Evolutionary conservation across 768 basidiomycete genomes (phyloP).

Genomic region (Tylopilus sp.): DNA sequence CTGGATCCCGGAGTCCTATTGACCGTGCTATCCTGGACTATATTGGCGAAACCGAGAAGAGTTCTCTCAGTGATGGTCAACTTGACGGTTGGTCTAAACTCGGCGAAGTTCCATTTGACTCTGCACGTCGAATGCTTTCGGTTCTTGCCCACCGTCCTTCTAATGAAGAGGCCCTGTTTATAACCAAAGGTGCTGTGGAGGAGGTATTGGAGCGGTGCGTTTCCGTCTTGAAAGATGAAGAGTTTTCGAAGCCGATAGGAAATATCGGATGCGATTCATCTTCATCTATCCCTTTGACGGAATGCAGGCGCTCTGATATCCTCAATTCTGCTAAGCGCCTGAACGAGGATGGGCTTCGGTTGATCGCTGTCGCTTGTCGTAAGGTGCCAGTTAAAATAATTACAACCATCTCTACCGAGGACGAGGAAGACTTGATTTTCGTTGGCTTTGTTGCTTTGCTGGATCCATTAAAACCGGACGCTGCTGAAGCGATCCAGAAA

Average conservation of each 20-base stretch:
- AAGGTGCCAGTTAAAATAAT: slow-evolving; percentile 15
- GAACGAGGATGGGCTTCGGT: slow-evolving; percentile 32
- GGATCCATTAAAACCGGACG: slow-evolving; percentile 32
- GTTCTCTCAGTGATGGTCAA: slow-evolving; percentile 1
- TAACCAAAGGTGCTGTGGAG: slow-evolving; percentile 33
- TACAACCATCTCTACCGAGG: slow-evolving; percentile 16
- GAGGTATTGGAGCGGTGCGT: slow-evolving; percentile 32
- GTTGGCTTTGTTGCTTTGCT: slow-evolving; percentile 29
- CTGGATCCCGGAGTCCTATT: slow-evolving; percentile 36
- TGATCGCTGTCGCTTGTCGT: slow-evolving; percentile 29
- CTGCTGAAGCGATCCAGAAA: slow-evolving; percentile 28
- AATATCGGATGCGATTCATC: slow-evolving; percentile 17
- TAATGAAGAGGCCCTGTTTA: slow-evolving; percentile 21
- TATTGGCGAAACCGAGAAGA: slow-evolving; percentile 13
- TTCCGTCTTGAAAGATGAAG: slow-evolving; percentile 17
- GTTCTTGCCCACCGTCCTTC: slow-evolving; percentile 30
- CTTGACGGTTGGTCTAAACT: slow-evolving; percentile 28
- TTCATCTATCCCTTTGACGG: slow-evolving; percentile 16
- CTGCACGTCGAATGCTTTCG: slow-evolving; percentile 35
- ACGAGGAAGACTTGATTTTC: slow-evolving; percentile 30
- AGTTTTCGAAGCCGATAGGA: slow-evolving; percentile 10
- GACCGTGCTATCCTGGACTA: slow-evolving; percentile 34
- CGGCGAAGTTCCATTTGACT: slow-evolving; percentile 36
- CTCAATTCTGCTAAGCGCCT: slow-evolving; percentile 26
- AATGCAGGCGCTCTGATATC: slow-evolving; percentile 18